Evolutionary conservation across 2,329 filamentous ascomycete genomes (phyloP).

Genomic region (Calycina marina): DNA sequence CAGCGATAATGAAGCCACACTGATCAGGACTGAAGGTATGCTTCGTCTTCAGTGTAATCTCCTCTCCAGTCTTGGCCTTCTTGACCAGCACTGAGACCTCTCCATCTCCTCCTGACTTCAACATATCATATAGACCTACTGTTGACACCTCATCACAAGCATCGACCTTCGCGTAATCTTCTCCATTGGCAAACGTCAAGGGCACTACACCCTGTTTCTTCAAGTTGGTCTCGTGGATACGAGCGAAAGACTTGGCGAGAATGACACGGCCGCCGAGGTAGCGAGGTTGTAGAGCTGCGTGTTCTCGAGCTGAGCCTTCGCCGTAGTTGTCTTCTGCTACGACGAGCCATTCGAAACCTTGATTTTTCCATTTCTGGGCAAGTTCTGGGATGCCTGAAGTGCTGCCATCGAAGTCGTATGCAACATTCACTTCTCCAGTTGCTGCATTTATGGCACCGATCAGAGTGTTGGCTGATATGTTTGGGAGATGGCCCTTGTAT

Average conservation of each 20-base stretch:
- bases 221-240: slow-evolving; percentile 89
- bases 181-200: slow-evolving; percentile 75
- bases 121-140: slow-evolving; percentile 68
- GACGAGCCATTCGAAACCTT: slow-evolving; percentile 72
- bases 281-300: slow-evolving; percentile 80
- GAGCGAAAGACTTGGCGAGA: slow-evolving; percentile 73
- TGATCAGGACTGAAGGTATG: slow-evolving; percentile 85
- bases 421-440: slow-evolving; percentile 82
- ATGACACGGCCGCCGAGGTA: slow-evolving; percentile 79
- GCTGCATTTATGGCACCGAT: slow-evolving; percentile 89
- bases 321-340: slow-evolving; percentile 98
- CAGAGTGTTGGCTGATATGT: slow-evolving; percentile 94
- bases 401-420: slow-evolving; percentile 71
- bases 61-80: slow-evolving; percentile 46
- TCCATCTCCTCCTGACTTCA: slow-evolving; percentile 64
- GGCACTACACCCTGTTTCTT: slow-evolving; percentile 98
- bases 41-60: slow-evolving; percentile 59
- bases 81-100: slow-evolving; percentile 54
- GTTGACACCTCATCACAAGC: slow-evolving; percentile 77
- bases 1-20: slow-evolving; percentile 80
- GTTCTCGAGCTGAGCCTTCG: slow-evolving; percentile 77
- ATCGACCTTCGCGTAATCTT: slow-evolving; percentile 71
- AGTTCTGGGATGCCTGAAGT: slow-evolving; percentile 74
- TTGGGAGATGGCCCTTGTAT: slow-evolving; percentile 97
- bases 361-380: slow-evolving; percentile 66